phyloP scores from a whole-genome alignment of 768 basidiomycete species.

The Auricularia cornea region DNA sequence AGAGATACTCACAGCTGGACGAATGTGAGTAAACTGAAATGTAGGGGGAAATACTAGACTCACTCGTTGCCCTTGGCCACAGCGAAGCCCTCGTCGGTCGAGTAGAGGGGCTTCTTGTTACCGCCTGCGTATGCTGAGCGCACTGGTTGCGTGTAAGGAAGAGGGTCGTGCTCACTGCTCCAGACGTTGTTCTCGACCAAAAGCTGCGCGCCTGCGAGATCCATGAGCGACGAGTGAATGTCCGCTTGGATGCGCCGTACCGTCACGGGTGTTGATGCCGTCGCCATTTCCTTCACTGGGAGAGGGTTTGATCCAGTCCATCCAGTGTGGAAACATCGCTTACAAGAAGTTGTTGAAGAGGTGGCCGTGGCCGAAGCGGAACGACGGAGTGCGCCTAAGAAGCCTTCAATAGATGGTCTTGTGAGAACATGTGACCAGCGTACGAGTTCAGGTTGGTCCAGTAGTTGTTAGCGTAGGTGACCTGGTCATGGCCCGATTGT shows the following conservation, averaged over 20 bases:
- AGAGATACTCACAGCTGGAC: too few species aligned
- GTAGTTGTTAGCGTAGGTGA: slow-evolving; percentile 35
- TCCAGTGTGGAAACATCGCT: background rate
- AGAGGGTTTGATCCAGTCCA: background rate
- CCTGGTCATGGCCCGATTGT: too few species aligned
- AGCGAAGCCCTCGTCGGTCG: slow-evolving; percentile 9
- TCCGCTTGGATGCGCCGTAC: too few species aligned
- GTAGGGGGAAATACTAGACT: background rate
- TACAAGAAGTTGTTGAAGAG: slow-evolving; percentile 8
- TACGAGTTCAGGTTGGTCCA: slow-evolving; percentile 11
- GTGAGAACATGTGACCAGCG: slow-evolving; percentile 36
- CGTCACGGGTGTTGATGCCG: slow-evolving; percentile 13
- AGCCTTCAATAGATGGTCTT: background rate
- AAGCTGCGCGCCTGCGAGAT: slow-evolving; percentile 18
- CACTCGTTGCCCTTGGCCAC: slow-evolving; percentile 11
- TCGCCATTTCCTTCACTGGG: slow-evolving; percentile 4
- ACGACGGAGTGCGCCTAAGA: slow-evolving; percentile 10
- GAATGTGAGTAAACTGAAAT: background rate
- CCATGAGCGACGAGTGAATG: too few species aligned
- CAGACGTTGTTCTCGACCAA: slow-evolving; percentile 15
- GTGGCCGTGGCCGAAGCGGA: slow-evolving; percentile 10
- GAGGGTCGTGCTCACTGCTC: background rate
- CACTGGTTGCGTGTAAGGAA: too few species aligned
- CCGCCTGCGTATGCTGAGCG: background rate
- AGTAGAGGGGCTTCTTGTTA: slow-evolving; percentile 3